Percentiles rank a stretch among this genome's conserved stretches.
Conservation (phyloP, 148 eudicot genomes). For the Silene uniflora region DNA sequence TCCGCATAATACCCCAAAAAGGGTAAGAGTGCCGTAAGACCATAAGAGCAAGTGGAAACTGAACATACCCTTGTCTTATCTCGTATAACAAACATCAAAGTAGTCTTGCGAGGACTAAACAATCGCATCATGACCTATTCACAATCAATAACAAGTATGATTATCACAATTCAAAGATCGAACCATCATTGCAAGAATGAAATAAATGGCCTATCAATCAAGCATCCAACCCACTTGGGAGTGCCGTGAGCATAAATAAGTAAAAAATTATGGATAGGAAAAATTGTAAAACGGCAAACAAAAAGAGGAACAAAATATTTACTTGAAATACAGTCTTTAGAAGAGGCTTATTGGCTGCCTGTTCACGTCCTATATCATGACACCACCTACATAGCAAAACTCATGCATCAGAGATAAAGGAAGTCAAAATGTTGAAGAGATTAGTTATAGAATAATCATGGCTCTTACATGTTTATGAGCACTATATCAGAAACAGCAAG, state of each 20-base stretch:
- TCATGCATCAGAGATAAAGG: constrained; percentile 9
- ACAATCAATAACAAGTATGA: constrained; percentile 2
- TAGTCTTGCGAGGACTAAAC: constrained; percentile 97
- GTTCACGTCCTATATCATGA: constrained; percentile 99
- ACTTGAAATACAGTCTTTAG: constrained; percentile 99
- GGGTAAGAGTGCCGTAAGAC: no score
- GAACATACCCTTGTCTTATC: constrained; percentile 81
- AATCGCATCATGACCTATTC: constrained; percentile 96
- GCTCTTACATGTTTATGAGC: constrained; percentile 91
- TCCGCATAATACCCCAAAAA: neutral
- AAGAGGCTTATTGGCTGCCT: constrained; percentile 98
- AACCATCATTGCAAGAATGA: neutral
- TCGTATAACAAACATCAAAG: constrained; percentile 96
- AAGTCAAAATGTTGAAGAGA: neutral
- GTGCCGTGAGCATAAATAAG: neutral
- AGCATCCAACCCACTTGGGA: neutral
- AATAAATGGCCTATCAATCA: neutral
- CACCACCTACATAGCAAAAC: constrained; percentile 69
- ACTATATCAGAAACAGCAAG: constrained; percentile 99
- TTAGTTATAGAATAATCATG: neutral
- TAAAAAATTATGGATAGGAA: neutral
- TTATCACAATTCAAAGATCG: constrained; percentile 7
- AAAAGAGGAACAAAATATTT: neutral
- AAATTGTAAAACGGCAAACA: neutral
- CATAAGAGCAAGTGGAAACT: constrained; percentile 15